Evolutionary conservation across 129 eudicot species (phyloP).

Genomic region (Tagetes patula): DNA sequence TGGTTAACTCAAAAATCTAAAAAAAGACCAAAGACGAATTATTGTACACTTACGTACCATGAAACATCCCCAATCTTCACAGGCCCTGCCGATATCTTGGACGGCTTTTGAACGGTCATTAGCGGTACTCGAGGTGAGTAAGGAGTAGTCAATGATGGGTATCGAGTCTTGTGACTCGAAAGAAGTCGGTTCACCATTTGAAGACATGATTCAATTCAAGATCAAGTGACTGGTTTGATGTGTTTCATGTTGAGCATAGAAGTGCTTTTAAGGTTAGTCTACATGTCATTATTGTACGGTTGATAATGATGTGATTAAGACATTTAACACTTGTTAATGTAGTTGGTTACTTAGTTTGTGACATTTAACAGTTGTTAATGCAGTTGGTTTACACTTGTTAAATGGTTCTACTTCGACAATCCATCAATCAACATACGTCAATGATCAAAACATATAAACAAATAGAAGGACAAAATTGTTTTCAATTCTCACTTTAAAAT

Average conservation of each 20-base stretch:
- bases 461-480: background rate
- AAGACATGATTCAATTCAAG: slow-evolving; percentile 17
- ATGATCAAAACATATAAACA: background rate
- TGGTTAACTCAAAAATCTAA: background rate
- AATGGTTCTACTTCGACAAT: too few relatives aligned
- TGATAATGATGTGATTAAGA: slow-evolving; percentile 26
- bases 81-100: slow-evolving; percentile 30
- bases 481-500: slow-evolving; percentile 23
- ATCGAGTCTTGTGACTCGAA: slow-evolving; percentile 14
- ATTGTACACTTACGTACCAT: slow-evolving; percentile 17
- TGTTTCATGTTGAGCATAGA: background rate
- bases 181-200: background rate
- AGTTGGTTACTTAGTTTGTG: slow-evolving; percentile 19
- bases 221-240: slow-evolving; percentile 4
- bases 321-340: slow-evolving; percentile 27
- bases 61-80: slow-evolving; percentile 44
- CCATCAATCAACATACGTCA: too few relatives aligned
- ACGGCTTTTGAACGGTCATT: slow-evolving; percentile 25
- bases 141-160: slow-evolving; percentile 34
- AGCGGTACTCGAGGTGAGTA: slow-evolving; percentile 19
- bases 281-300: slow-evolving; percentile 8
- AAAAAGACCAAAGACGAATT: background rate
- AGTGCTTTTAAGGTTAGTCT: background rate
- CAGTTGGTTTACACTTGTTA: too few relatives aligned
- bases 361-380: too few relatives aligned